Base-by-base conservation (phyloP, 768 basidiomycete species). In the Pisolithus tinctorius region DNA sequence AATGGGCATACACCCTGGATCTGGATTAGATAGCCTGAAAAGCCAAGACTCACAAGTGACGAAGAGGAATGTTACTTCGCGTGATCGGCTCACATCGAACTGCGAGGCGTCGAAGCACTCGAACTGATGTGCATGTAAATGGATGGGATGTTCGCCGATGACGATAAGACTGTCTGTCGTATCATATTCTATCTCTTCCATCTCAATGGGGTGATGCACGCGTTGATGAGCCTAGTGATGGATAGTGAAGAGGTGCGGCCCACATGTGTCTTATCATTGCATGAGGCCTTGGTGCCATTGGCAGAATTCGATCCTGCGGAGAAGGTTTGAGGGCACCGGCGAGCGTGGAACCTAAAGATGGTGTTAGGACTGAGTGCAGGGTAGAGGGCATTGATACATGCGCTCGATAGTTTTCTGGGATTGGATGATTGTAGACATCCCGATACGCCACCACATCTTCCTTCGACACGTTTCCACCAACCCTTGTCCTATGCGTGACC, bases 61-160 rank as follows among this genome's bases (percentile, higher is more conserved):
- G 20, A 20, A 20, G 94, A 97, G 64, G 76, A 81, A 48, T 86
- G 88, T 53, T 97, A 96, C 62, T 96, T 89, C 70, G 76, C 95
- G 43, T 77, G 83, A 42, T 93, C 92, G 0, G 82, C 2, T 37
- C 36, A 1, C 16, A 42, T 42, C 41, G 41, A 42, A 25, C 17
- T 42, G 17, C 41, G 41, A 10, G 41, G 41, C 17, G 41, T 42
- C 41, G 41, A 23, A 20, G 20, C 20, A 20, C 20, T 20, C 20
- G 20, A 20, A 20, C 20, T 20, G 20, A 20, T 20, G 20, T 11
- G 41, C 17, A 23, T 23, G 7, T 20, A n/a, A 6, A 42, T 42
- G 41, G 41, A 42, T 23, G 41, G 25, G 17, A 42, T 42, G 41
- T 42, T 42, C 74, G 79, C 94, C 38, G 78, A 78, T 25, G 83